These are phyloP conservation scores for Candida labiduridarum DNA, from an alignment of 1,139 yeast genomes.

Conservation along the genomic window DNA sequence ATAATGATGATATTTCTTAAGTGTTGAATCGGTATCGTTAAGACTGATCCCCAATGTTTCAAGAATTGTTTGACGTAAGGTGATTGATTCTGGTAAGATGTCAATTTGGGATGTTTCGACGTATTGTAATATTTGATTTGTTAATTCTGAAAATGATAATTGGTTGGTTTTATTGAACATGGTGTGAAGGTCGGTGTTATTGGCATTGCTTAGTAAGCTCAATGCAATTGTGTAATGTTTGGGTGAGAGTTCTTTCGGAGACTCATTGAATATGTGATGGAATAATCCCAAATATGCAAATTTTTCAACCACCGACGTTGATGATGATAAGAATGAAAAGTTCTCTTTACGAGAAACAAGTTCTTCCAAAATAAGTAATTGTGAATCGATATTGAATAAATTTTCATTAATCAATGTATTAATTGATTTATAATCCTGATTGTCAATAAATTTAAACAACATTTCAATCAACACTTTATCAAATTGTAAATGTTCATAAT, in stretches of 20 bases:
- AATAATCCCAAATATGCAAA: constrained; percentile 15
- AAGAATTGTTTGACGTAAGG: constrained; percentile 30
- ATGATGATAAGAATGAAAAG: background rate
- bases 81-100: constrained; percentile 27
- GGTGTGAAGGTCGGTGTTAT: background rate
- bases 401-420: constrained; percentile 5
- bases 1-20: constrained; percentile 37
- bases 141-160: constrained; percentile 5
- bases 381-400: background rate
- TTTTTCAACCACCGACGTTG: constrained; percentile 6
- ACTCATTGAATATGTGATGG: constrained; percentile 11
- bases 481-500: constrained; percentile 9
- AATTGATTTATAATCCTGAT: constrained; percentile 4
- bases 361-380: background rate
- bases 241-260: constrained; percentile 4
- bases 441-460: constrained; percentile 1
- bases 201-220: constrained; percentile 10
- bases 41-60: constrained; percentile 41
- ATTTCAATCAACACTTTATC: background rate
- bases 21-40: constrained; percentile 29
- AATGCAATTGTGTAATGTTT: constrained; percentile 10
- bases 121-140: constrained; percentile 5
- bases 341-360: background rate
- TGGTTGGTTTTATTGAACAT: constrained; percentile 1
- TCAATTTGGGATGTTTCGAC: constrained; percentile 24